phyloP scores from a whole-genome alignment of 306 rosid genomes.

The Bauhinia variegata region DNA sequence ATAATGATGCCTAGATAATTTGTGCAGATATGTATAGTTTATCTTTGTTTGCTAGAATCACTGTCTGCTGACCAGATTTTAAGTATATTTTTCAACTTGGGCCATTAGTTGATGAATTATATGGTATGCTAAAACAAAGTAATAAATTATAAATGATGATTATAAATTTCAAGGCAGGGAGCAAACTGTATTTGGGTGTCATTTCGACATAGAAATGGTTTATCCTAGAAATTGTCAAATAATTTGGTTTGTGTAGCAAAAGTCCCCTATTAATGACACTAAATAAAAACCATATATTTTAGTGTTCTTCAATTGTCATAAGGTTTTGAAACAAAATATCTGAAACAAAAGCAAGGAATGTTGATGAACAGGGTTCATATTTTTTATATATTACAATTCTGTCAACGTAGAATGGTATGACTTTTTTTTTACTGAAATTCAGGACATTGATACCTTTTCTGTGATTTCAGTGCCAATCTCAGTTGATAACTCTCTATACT shows the following conservation, averaged over 20 bases:
- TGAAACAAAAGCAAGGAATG: background rate
- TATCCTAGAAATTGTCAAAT: conserved; percentile 14
- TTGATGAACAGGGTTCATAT: background rate
- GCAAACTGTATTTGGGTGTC: background rate
- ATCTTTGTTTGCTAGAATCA: background rate
- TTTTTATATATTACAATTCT: background rate
- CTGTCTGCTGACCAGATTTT: background rate
- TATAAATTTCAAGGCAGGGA: conserved; percentile 14
- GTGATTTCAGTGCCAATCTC: conserved; percentile 89
- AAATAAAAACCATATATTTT: background rate
- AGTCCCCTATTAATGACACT: background rate
- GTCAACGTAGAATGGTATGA: background rate
- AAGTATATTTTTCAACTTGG: conserved; percentile 9
- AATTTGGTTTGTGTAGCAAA: background rate
- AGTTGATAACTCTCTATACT: conserved; percentile 75
- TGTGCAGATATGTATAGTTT: conserved; percentile 2
- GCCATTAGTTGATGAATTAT: conserved; percentile 11
- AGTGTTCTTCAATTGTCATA: background rate
- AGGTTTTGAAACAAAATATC: background rate
- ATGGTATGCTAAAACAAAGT: conserved; percentile 19
- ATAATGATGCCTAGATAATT: background rate
- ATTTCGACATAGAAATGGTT: conserved; percentile 17
- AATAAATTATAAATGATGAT: background rate
- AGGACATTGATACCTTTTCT: conserved; percentile 34
- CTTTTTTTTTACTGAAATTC: conserved; percentile 12